Percentiles rank a stretch among this genome's conserved stretches.
Conservation (phyloP, 176 grass and related monocot species). For the Lolium rigidum region DNA sequence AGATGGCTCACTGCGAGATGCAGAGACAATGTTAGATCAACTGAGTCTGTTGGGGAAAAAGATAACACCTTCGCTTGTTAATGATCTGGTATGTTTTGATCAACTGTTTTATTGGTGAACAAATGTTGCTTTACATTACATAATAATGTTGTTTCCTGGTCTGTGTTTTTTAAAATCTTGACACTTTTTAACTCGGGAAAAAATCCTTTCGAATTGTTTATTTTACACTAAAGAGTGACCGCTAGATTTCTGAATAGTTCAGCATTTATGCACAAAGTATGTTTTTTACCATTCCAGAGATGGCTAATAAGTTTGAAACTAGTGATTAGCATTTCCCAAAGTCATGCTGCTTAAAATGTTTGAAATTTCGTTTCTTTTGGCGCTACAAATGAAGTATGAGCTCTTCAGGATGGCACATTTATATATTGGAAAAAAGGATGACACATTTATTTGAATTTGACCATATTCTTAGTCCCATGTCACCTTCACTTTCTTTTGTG, state of each 20-base stretch:
- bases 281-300: background rate
- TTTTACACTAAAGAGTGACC: background rate
- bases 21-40: slow-evolving; percentile 76
- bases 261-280: background rate
- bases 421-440: too few relatives aligned
- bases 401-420: too few relatives aligned
- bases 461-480: too few relatives aligned
- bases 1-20: slow-evolving; percentile 66
- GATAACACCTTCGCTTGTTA: slow-evolving; percentile 68
- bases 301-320: background rate
- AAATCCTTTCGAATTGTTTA: background rate
- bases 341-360: slow-evolving; percentile 13
- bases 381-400: background rate
- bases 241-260: slow-evolving; percentile 7
- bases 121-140: slow-evolving; percentile 5
- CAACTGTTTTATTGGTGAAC: background rate
- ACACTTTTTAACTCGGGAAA: background rate
- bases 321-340: background rate
- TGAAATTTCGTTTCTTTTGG: background rate
- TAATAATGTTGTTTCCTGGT: background rate
- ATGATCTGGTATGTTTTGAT: slow-evolving; percentile 58
- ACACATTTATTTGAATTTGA: too few relatives aligned
- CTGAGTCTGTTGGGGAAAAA: slow-evolving; percentile 62
- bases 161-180: background rate
- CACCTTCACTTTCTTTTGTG: too few relatives aligned